A percentile compares a stretch with the other conserved stretches of the same genome.
Conservation (phyloP, 73 alveolate species). For the Paramecium primaurelia region DNA sequence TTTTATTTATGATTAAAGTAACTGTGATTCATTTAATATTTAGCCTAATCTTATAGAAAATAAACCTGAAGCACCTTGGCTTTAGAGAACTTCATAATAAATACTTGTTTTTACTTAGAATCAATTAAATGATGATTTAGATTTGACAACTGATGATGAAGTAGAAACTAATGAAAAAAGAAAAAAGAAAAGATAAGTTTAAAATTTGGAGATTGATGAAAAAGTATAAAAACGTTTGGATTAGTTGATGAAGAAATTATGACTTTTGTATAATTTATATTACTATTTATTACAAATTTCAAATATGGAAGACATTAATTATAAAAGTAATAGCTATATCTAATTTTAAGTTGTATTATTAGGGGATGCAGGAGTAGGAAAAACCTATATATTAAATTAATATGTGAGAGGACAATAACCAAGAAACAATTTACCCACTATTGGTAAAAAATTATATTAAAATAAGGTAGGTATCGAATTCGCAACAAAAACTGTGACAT, state of each 20-base stretch:
- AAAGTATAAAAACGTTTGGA: conserved; percentile 11
- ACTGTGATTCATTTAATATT: too few species aligned
- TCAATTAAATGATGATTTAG: background rate
- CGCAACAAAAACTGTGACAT: conserved; percentile 81
- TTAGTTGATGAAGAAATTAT: conserved; percentile 14
- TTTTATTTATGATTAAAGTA: background rate
- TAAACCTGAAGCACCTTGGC: conserved; percentile 50
- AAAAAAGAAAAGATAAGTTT: background rate
- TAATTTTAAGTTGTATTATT: conserved; percentile 69
- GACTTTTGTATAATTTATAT: background rate
- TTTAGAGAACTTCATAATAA: background rate
- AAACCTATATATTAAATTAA: conserved; percentile 64
- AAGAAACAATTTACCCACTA: conserved; percentile 39
- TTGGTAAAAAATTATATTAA: background rate
- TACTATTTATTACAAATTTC: background rate
- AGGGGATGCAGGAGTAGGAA: conserved; percentile 89
- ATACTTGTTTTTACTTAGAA: background rate
- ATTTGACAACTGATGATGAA: conserved; percentile 25
- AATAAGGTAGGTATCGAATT: conserved; percentile 77
- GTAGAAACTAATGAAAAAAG: background rate
- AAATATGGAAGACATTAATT: conserved; percentile 21
- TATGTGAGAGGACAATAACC: conserved; percentile 57
- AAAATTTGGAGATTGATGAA: background rate
- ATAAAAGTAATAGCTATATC: conserved; percentile 4
- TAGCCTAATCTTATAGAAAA: conserved; percentile 18